A percentile compares a stretch with the other conserved stretches of the same genome.
These are phyloP conservation scores for Arthrocladium fulminans DNA, from an alignment of 2,329 filamentous ascomycete species.

Conservation along the genomic window DNA sequence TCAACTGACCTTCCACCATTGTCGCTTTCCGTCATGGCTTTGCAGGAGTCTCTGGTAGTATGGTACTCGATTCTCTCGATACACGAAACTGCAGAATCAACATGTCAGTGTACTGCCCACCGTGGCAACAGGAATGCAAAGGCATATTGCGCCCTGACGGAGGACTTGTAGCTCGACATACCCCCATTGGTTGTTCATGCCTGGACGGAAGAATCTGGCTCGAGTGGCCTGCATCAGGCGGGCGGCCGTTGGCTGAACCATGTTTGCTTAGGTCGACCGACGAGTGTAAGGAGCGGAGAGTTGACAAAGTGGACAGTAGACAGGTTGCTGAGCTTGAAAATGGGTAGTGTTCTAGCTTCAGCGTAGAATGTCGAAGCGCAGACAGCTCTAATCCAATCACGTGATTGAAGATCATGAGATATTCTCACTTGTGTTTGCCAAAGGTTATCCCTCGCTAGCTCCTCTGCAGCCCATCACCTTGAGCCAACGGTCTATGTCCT, in stretches of 20 bases:
- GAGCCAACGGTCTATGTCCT: too few species aligned
- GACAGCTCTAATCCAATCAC: neutral
- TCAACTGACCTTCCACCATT: conserved; percentile 58
- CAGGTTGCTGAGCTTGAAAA: neutral
- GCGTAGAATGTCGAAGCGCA: neutral
- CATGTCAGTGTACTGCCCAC: neutral
- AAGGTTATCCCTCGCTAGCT: too few species aligned
- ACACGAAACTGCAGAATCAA: conserved; percentile 40
- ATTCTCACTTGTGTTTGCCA: too few species aligned
- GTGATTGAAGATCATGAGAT: neutral
- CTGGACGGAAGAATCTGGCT: conserved; percentile 19
- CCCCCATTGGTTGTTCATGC: conserved; percentile 17
- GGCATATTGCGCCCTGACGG: too few species aligned
- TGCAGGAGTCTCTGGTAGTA: conserved; percentile 61
- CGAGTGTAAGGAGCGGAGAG: conserved; percentile 1
- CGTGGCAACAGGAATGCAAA: too few species aligned
- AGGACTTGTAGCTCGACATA: conserved; percentile 10
- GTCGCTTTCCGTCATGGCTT: conserved; percentile 55
- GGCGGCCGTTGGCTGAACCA: conserved; percentile 23
- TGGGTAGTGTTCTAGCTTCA: neutral
- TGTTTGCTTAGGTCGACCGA: conserved; percentile 9
- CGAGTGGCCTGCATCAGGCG: conserved; percentile 24
- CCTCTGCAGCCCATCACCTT: too few species aligned
- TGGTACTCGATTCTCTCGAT: conserved; percentile 60
- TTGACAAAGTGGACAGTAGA: neutral